A percentile compares a stretch with the other conserved stretches of the same genome.
Conservation (phyloP, 495 filamentous ascomycete genomes). For the Aspergillus bertholletiae region DNA sequence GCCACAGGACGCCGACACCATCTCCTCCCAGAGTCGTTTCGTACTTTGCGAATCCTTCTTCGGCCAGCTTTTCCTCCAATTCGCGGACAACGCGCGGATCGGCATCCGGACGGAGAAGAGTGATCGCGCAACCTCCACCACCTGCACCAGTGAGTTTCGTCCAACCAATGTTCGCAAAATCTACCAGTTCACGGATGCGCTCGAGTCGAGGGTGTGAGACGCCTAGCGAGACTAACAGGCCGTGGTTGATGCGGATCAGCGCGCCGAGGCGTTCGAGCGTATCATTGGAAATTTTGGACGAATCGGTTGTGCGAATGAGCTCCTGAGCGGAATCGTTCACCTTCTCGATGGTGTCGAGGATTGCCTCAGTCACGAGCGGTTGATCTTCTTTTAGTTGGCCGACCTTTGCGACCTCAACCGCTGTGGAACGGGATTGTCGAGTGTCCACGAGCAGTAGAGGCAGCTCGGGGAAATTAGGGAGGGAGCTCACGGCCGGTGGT, state of each 20-base stretch:
- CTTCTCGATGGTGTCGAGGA: constrained; percentile 79
- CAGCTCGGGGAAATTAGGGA: constrained; percentile 84
- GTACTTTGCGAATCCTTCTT: constrained; percentile 78
- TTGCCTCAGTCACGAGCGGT: constrained; percentile 66
- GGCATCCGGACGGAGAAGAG: constrained; percentile 68
- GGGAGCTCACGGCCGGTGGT: constrained; percentile 70
- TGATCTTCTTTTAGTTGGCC: constrained; percentile 63
- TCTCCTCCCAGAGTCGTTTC: constrained; percentile 86
- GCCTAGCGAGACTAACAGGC: constrained; percentile 79
- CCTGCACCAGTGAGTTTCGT: constrained; percentile 96
- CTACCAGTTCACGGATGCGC: constrained; percentile 86
- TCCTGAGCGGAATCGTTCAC: constrained; percentile 70
- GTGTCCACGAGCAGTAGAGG: constrained; percentile 90
- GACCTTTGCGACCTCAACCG: constrained; percentile 82
- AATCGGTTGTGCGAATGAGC: constrained; percentile 63
- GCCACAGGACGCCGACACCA: constrained; percentile 89
- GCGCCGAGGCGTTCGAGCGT: constrained; percentile 71
- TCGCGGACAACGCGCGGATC: constrained; percentile 47
- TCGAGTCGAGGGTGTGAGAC: constrained; percentile 93
- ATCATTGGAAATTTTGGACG: constrained; percentile 54
- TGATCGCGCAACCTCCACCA: constrained; percentile 92
- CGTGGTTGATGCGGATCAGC: constrained; percentile 89
- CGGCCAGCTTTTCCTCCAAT: constrained; percentile 63
- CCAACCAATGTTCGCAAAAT: constrained; percentile 87
- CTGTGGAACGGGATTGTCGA: constrained; percentile 74